Percentiles rank a stretch among this genome's conserved stretches.
Evolutionary conservation across 768 basidiomycete genomes (phyloP).

Genomic region (Tulasnella sp.): DNA sequence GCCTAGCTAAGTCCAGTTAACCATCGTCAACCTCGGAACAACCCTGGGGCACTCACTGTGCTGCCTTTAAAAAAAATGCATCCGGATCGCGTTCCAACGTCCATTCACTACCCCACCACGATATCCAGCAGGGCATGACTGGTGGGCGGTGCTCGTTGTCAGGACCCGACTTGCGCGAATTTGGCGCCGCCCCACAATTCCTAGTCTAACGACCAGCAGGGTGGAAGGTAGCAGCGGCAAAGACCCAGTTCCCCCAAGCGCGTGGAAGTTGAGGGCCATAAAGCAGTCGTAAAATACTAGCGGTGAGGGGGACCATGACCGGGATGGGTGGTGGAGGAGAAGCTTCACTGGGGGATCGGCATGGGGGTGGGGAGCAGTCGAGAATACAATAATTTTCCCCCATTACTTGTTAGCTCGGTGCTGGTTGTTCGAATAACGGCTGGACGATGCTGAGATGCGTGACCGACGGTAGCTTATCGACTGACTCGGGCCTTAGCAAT

Average conservation of each 20-base stretch:
- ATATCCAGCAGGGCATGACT: slow-evolving; percentile 2
- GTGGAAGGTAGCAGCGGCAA: slow-evolving; percentile 3
- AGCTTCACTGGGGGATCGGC: neutral
- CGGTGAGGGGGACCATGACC: neutral
- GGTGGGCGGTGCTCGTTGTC: slow-evolving; percentile 2
- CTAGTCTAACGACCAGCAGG: neutral
- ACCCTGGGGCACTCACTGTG: neutral
- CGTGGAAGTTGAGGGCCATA: neutral
- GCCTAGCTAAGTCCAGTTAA: neutral
- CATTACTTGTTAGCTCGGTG: neutral
- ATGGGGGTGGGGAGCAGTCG: neutral
- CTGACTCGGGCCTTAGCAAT: too few relatives aligned
- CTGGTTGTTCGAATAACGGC: neutral
- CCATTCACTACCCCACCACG: neutral
- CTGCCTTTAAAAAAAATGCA: slow-evolving; percentile 10
- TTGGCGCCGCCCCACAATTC: too few relatives aligned
- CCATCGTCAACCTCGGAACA: neutral
- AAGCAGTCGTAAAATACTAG: neutral
- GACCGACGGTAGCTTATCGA: neutral
- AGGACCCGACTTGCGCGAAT: neutral
- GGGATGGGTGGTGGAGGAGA: neutral
- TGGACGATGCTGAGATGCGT: neutral
- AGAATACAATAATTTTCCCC: neutral
- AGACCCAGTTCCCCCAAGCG: neutral
- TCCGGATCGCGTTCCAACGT: slow-evolving; percentile 7